Evolutionary conservation across 345 rosid species (phyloP), one percentile per base, ranked within the genome.

Genomic region (Populus tremula): DNA sequence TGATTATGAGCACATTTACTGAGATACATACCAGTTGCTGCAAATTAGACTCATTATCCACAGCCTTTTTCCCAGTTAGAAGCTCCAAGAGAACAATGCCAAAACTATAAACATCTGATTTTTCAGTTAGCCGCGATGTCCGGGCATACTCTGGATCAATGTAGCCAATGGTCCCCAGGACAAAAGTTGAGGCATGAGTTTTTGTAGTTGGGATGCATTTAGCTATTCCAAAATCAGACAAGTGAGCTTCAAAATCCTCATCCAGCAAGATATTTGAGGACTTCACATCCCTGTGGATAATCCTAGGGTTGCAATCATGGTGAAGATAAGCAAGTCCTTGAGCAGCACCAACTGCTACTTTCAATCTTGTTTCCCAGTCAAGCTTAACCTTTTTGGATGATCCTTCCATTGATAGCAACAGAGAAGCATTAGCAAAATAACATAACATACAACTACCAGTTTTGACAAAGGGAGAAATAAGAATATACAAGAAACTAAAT

Each of bases 311-410:
- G 82, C 99, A 96, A 65, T 96, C 98, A 54, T 93, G 99, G 79
- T 96, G 99, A 83, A 96, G 99, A 85, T 96, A 93, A 0, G 97
- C 92, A 45, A 96, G 94, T 66, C 99, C 99, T 80, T 93, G 98
- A 0, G 99, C 94, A 68, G 97, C 94, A 56, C 99, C 99, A 67
- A 93, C 97, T 0, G 98, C 96, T 72, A 93, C 84, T 70, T 84
- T 92, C 87, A 96, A 39, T 67, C 99, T 88, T 0, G 98, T 88
- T 66, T 96, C 98, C 99, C 98, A 96, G 67, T 93, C 96, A 59
- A 96, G 94, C 80, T 92, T 96, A 25, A 96, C 96, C 79, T 96
- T 96, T 79, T 89, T 90, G 13, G 87, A 47, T 16, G 92, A 86
- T 69, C 96, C 99, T 95, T 82, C 36, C 36, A 25, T 16, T 41